A percentile compares a stretch with the other conserved stretches of the same genome.
phyloP scores from a whole-genome alignment of 257 asterid species.

The Solanum clarkiae region DNA sequence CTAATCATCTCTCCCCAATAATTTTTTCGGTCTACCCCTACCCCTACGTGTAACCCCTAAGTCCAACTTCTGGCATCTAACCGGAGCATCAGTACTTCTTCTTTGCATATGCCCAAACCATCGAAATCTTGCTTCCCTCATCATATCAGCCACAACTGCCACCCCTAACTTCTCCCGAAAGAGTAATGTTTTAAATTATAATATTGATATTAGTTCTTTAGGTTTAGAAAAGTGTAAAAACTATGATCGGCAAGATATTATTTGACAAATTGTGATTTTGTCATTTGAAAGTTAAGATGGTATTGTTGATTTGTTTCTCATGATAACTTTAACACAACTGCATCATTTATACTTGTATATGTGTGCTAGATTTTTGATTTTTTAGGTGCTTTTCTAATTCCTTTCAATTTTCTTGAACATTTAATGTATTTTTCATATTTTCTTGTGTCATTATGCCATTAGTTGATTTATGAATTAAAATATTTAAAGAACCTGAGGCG shows the following conservation, averaged over 20 bases:
- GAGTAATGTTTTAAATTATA: background rate
- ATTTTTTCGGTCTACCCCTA: too few relatives aligned
- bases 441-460: background rate
- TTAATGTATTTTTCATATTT: background rate
- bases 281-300: background rate
- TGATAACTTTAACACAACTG: background rate
- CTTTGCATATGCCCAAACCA: too few relatives aligned
- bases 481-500: background rate
- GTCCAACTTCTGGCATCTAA: too few relatives aligned
- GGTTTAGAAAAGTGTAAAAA: background rate
- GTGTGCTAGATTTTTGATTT: background rate
- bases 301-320: background rate
- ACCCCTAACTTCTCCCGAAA: background rate
- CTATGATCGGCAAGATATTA: background rate
- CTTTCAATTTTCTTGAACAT: background rate
- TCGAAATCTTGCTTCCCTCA: too few relatives aligned
- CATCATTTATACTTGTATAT: background rate
- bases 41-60: too few relatives aligned
- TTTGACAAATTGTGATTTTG: background rate
- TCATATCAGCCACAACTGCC: too few relatives aligned
- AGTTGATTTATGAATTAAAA: background rate
- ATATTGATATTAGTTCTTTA: background rate
- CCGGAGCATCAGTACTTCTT: too few relatives aligned
- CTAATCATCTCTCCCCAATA: too few relatives aligned
- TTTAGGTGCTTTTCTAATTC: background rate